Conservation (phyloP, 306 rosid species). For the Acacia melanoxylon region DNA sequence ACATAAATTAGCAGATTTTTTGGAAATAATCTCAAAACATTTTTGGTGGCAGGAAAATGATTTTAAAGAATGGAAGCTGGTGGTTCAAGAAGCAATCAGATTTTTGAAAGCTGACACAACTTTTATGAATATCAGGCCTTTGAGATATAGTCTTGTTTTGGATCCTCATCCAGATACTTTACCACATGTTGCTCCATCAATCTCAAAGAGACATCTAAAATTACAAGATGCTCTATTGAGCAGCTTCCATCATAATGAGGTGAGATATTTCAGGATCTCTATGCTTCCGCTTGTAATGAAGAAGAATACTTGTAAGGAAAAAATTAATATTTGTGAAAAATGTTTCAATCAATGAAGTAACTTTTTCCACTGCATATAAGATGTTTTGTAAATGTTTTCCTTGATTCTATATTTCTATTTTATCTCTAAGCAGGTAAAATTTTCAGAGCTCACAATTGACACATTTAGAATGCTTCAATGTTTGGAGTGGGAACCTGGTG, state of each 20-base stretch:
- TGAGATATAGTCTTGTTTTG: slow-evolving; percentile 79
- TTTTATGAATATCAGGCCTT: slow-evolving; percentile 85
- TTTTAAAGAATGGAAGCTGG: slow-evolving; percentile 95
- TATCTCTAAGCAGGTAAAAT: slow-evolving; percentile 67
- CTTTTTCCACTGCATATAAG: neutral
- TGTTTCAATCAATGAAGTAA: neutral
- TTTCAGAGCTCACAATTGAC: slow-evolving; percentile 89
- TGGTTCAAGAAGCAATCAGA: slow-evolving; percentile 81
- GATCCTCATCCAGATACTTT: slow-evolving; percentile 81
- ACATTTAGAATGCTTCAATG: slow-evolving; percentile 97
- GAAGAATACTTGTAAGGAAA: neutral
- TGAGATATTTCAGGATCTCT: slow-evolving; percentile 34
- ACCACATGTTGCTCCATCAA: slow-evolving; percentile 48
- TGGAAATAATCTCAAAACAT: slow-evolving; percentile 38
- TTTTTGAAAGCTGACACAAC: slow-evolving; percentile 79
- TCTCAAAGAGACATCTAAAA: slow-evolving; percentile 57
- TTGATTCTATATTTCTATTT: slow-evolving; percentile 11
- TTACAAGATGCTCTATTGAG: slow-evolving; percentile 81
- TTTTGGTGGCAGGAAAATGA: slow-evolving; percentile 74
- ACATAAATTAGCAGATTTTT: slow-evolving; percentile 31
- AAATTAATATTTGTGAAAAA: neutral
- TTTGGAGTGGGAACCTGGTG: slow-evolving; percentile 98
- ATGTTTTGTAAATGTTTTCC: slow-evolving; percentile 14
- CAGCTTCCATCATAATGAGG: slow-evolving; percentile 92
- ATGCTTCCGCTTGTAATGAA: slow-evolving; percentile 16